Base-by-base conservation (phyloP, 139 green algal species). In the Volvox africanus region DNA sequence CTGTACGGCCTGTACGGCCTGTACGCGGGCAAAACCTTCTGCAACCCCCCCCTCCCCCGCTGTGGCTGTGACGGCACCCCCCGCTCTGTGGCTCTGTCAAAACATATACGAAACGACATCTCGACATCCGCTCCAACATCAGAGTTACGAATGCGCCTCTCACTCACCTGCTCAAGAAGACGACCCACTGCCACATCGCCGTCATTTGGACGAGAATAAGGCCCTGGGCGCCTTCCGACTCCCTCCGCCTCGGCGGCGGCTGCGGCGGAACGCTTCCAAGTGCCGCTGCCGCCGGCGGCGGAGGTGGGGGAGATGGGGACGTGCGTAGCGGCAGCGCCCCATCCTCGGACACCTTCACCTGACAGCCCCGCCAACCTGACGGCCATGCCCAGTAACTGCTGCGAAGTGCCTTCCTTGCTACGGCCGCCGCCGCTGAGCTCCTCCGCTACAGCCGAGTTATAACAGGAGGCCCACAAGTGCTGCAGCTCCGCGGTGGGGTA, bases 401-500 rank as follows among this genome's bases (percentile, higher is more conserved):
- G 80, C 80, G 80, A 9, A 44, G 24, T 71, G 26, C 50, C 80
- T 14, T 20, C 50, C 71, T 55, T 55, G 80, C 80, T 0, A 55
- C 50, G 1, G 26, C 80, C 81, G 30, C 30, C n/a, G 61, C 80
- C 28, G 37, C 78, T 65, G 78, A 67, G 19, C 36, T 50, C 35
- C 16, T 33, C 50, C 28, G 80, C 80, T 20, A 86, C 17, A 55
- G 80, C 80, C 16, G 80, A 22, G 69, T 89, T 89, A 68, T 80
- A 82, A n/a, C 69, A 89, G 36, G 85, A 71, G 17, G 67, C 67
- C 85, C 69, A 82, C 36, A 89, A 36, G 44, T 61, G 62, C 9
- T 61, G 85, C n/a, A 89, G 85, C 69, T 89, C 69, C 13, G 35
- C 32, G 78, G 35, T 28, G 36, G 78, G 78, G 37, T 84, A 84